These are phyloP conservation scores for Colletotrichum shisoi DNA, from an alignment of 2,329 filamentous ascomycete genomes.

Conservation along the genomic window DNA sequence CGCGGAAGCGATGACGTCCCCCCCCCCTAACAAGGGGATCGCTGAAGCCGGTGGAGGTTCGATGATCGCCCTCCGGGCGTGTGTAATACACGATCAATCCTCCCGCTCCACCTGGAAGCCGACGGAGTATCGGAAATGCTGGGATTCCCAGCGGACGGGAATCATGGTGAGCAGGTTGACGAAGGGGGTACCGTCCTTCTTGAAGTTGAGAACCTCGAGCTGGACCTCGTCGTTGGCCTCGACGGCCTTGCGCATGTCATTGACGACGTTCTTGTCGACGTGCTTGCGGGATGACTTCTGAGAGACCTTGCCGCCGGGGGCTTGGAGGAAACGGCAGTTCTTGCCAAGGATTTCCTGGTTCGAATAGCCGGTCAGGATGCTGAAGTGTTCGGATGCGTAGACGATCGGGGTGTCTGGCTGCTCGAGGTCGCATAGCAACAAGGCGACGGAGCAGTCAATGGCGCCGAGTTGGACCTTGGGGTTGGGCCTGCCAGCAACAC, in stretches of 20 bases:
- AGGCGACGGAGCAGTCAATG: constrained; percentile 83
- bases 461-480: constrained; percentile 81
- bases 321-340: constrained; percentile 87
- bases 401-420: constrained; percentile 80
- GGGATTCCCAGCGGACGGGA: constrained; percentile 73
- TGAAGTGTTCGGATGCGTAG: constrained; percentile 84
- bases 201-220: constrained; percentile 75
- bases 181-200: constrained; percentile 79
- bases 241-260: constrained; percentile 60
- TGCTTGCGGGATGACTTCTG: constrained; percentile 68
- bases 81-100: constrained; percentile 37
- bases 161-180: constrained; percentile 88
- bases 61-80: background rate
- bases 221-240: constrained; percentile 57
- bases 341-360: constrained; percentile 75
- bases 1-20: background rate
- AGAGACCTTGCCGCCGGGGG: constrained; percentile 71
- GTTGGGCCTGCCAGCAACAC: constrained; percentile 73
- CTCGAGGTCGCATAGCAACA: constrained; percentile 81
- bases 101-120: constrained; percentile 79
- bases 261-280: constrained; percentile 70
- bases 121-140: constrained; percentile 75
- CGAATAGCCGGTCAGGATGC: constrained; percentile 79
- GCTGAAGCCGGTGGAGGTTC: background rate
- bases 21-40: background rate